Evolutionary conservation across 768 basidiomycete genomes (phyloP), one percentile per base, ranked within the genome.

Genomic region (Mycena capillaripes): DNA sequence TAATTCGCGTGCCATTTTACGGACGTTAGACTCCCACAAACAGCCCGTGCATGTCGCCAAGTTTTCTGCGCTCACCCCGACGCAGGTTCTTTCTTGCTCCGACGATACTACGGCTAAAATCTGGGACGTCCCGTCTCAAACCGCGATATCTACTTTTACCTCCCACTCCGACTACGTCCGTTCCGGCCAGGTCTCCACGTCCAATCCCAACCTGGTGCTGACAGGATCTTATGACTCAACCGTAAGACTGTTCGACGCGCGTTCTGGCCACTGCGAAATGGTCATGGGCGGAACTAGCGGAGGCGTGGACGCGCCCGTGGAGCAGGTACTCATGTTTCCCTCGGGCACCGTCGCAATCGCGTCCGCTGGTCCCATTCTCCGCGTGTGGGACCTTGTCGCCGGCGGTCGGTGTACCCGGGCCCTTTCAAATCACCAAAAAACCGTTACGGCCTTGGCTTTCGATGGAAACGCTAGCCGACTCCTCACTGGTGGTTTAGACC

Each of bases 361-460:
- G 8, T 89, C 95, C 6, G 92, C 97, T 12, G 98, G 97, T 0
- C 95, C 97, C 1, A 97, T 99, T 70, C 84, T 99, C 61, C 90
- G 96, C 25, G 91, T 96, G 5, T 99, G 98, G 97, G 98, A 99
- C 82, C 84, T 99, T 60, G 92, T 97, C 23, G 94, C 95, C 0
- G 96, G 96, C 16, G 96, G 95, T 17, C 90, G 93, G 52, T 98
- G 97, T 82, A 88, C 94, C 4, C 90, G 94, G 56, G 97, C 98
- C 12, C 79, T 99, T 73, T 97, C 96, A 40, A 99, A 99, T 84
- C 98, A 99, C 80, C 97, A 99, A 83, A 99, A 99, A 84, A 97
- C 98, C 3, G 90, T 99, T 66, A 99, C 97, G 0, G 89, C 95
- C 19, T 87, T 98, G 50, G 85, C 95, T 1, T 96, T 97, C 81